These are phyloP conservation scores for Penicillium riverlandense DNA, from an alignment of 495 filamentous ascomycete species.

Conservation along the genomic window DNA sequence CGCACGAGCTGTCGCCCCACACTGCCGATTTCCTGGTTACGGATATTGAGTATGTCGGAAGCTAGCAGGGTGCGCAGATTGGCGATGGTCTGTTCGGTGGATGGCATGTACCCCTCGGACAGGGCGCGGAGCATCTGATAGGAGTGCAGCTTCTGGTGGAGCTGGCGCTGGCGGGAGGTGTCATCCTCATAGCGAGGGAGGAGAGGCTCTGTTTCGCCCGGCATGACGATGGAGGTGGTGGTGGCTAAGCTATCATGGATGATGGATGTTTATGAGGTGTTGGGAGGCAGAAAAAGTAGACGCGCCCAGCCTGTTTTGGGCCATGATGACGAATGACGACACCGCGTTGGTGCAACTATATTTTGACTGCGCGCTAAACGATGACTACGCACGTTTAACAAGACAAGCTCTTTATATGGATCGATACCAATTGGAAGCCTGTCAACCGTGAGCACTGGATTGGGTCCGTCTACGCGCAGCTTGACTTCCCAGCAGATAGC, in stretches of 20 bases:
- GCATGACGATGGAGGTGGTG: conserved; percentile 27
- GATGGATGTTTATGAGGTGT: neutral
- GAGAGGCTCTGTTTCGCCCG: conserved; percentile 64
- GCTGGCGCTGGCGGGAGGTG: conserved; percentile 63
- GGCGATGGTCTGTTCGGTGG: conserved; percentile 73
- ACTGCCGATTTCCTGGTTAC: conserved; percentile 67
- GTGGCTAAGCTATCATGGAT: neutral
- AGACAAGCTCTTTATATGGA: no score
- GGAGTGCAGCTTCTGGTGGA: conserved; percentile 82
- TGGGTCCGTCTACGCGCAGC: no score
- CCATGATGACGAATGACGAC: conserved; percentile 12
- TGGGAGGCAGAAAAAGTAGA: neutral
- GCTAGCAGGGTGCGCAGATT: conserved; percentile 77
- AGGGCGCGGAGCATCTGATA: conserved; percentile 88
- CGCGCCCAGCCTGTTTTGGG: conserved; percentile 9
- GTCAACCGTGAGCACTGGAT: no score
- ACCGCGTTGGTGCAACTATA: neutral
- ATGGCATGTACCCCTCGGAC: conserved; percentile 83
- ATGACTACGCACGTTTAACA: no score
- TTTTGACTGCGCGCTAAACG: no score
- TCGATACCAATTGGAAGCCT: no score
- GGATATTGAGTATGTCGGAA: conserved; percentile 69
- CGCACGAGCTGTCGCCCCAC: conserved; percentile 68
- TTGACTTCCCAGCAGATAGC: no score
- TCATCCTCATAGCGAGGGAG: conserved; percentile 81